Conservation (phyloP, 2,329 filamentous ascomycete species). For the Colletotrichum musae region DNA sequence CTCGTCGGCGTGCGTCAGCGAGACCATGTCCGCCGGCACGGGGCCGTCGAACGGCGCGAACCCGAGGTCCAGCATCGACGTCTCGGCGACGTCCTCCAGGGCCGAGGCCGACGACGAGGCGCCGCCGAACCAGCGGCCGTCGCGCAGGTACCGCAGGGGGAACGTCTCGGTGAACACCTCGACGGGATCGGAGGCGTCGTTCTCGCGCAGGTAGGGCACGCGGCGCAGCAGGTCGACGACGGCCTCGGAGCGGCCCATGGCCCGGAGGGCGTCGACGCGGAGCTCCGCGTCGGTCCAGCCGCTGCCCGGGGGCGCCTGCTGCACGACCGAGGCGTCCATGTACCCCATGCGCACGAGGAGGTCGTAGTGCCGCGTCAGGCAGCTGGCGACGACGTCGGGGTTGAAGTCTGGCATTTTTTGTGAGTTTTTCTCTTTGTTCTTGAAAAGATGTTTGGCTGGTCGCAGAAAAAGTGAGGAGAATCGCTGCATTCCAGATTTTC, state of each 20-base stretch:
- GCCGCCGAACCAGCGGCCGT: constrained; percentile 35
- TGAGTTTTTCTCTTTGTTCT: not conserved
- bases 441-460: too few relatives aligned
- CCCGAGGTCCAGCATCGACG: constrained; percentile 32
- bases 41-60: constrained; percentile 40
- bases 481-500: constrained; percentile 21
- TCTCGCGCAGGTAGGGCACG: constrained; percentile 37
- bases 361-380: constrained; percentile 39
- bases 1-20: constrained; percentile 39
- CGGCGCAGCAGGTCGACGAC: constrained; percentile 37
- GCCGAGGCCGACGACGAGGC: not conserved
- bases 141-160: constrained; percentile 37
- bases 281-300: constrained; percentile 40
- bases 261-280: constrained; percentile 39
- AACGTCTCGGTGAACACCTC: constrained; percentile 39
- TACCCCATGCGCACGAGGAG: constrained; percentile 39
- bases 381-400: constrained; percentile 29
- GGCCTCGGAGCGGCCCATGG: constrained; percentile 39
- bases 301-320: constrained; percentile 21
- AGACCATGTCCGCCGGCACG: constrained; percentile 38
- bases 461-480: not conserved
- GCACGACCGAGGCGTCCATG: constrained; percentile 24
- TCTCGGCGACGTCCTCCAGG: constrained; percentile 11
- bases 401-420: constrained; percentile 21
- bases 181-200: constrained; percentile 30